Base-by-base conservation (phyloP, 2,329 filamentous ascomycete species). In the Xenoacremonium recifei region DNA sequence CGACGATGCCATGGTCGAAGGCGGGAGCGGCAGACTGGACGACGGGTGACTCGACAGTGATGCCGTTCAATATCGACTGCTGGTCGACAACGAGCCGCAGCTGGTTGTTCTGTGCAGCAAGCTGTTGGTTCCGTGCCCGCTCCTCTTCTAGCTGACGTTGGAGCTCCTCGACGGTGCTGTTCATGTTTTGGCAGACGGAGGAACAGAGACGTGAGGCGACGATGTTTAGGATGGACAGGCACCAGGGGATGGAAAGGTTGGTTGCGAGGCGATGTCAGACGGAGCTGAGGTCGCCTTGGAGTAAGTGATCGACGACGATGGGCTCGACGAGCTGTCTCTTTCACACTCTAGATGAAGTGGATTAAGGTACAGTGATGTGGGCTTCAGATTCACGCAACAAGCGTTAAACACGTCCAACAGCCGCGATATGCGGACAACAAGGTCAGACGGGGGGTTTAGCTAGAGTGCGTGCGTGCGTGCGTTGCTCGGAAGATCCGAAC, bases 141-240 rank as follows among this genome's bases (percentile, higher is more conserved):
- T 39, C 42, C 31, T 41, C 48, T 39, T 58, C 37, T 32, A 58
- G 50, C 45, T 52, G 55, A 49, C 53, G 55, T 48, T 58, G 50
- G 36, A 58, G 53, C 48, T 57, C 53, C 42, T 58, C 46, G 27
- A 55, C 39, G 38, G 47, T 49, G 23, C 44, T 48, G 37, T 54
- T 49, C 55, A 58, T 58, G 35, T 53, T 56, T 9, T 5, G 32
- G 7, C 16, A 13, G 13, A 27, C 23, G 7, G 9, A 9, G 7
- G 7, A 13, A 27, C 13, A 13, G 23, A 7, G 23, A 27, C 9
- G 23, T 7, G 9, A 9, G 12, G 5, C 17, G 32, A 20, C 20
- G 17, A 34, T 20, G 7, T 19, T 20, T 15, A n/a, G 32, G 20
- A 34, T 5, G 32, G 9, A 20, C 18, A 18, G 32, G 16, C 5